A percentile compares a stretch with the other conserved stretches of the same genome.
phyloP scores from a whole-genome alignment of 306 rosid genomes.

The Vicia villosa region DNA sequence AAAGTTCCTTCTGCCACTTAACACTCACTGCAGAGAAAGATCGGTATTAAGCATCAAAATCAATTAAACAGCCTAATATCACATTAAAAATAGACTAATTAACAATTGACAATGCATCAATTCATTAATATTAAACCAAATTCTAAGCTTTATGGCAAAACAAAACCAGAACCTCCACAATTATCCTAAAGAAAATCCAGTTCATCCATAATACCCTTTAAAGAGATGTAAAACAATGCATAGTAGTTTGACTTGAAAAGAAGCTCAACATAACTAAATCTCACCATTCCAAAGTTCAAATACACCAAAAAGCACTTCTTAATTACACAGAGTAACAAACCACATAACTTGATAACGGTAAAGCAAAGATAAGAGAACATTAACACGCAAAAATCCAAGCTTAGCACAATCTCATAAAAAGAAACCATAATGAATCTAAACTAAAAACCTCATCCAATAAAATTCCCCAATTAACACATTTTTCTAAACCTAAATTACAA shows the following conservation, averaged over 20 bases:
- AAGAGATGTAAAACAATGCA: not conserved
- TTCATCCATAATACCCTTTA: not conserved
- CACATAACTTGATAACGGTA: not conserved
- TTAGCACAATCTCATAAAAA: slow-evolving; percentile 13
- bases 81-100: not conserved
- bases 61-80: not conserved
- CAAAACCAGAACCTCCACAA: slow-evolving; percentile 24
- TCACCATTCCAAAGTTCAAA: slow-evolving; percentile 21
- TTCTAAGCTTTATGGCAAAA: not conserved
- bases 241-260: slow-evolving; percentile 6
- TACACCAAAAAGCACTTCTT: not conserved
- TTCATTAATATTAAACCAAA: slow-evolving; percentile 8
- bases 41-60: slow-evolving; percentile 4
- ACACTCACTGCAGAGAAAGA: slow-evolving; percentile 63
- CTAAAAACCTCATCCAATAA: slow-evolving; percentile 5
- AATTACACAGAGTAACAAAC: not conserved
- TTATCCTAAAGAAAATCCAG: slow-evolving; percentile 1
- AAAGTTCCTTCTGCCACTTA: slow-evolving; percentile 92
- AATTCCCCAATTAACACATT: slow-evolving; percentile 9
- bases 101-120: not conserved
- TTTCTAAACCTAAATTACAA: slow-evolving; percentile 28
- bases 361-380: slow-evolving; percentile 8
- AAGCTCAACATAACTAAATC: slow-evolving; percentile 36
- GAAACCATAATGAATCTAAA: slow-evolving; percentile 24
- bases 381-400: not conserved